These are phyloP conservation scores for Wickerhamomyces rabaulensis DNA, from an alignment of 805 yeast species.

Conservation along the genomic window DNA sequence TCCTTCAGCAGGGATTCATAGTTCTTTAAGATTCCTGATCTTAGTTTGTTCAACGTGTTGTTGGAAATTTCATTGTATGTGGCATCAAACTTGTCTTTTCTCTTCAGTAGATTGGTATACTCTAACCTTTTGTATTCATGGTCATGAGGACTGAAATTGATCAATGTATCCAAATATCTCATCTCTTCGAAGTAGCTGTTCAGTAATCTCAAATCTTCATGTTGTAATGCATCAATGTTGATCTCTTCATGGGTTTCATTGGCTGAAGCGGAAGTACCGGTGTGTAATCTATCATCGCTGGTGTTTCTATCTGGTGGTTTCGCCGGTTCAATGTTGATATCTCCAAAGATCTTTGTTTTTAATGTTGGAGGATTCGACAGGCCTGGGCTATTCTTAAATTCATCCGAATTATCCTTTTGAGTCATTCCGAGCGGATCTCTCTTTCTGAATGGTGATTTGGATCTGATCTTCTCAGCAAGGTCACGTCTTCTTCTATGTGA, in stretches of 20 bases:
- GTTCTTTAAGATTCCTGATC: constrained; percentile 1
- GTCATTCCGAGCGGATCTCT: not conserved
- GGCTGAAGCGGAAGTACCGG: not conserved
- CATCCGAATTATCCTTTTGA: not conserved
- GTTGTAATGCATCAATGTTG: constrained; percentile 9
- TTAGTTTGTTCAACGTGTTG: constrained; percentile 1
- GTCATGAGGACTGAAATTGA: constrained; percentile 19
- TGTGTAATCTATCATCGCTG: not conserved
- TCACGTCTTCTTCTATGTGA: constrained; percentile 15
- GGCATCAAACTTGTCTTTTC: constrained; percentile 10
- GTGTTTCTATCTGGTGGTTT: constrained; percentile 1
- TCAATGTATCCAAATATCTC: constrained; percentile 4
- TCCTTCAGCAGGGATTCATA: constrained; percentile 14
- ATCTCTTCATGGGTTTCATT: constrained; percentile 6
- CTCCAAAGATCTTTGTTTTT: constrained; percentile 7
- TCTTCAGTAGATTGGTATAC: constrained; percentile 6
- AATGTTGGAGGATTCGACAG: not conserved
- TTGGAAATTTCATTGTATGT: constrained; percentile 2
- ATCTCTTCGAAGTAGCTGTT: constrained; percentile 9
- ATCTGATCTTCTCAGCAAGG: constrained; percentile 15
- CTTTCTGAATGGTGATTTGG: constrained; percentile 21
- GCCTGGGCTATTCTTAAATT: not conserved
- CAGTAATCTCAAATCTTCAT: constrained; percentile 18
- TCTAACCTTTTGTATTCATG: constrained; percentile 11
- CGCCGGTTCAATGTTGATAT: constrained; percentile 21